Evolutionary conservation across 306 rosid genomes (phyloP).

Genomic region (Lathyrus sativus): DNA sequence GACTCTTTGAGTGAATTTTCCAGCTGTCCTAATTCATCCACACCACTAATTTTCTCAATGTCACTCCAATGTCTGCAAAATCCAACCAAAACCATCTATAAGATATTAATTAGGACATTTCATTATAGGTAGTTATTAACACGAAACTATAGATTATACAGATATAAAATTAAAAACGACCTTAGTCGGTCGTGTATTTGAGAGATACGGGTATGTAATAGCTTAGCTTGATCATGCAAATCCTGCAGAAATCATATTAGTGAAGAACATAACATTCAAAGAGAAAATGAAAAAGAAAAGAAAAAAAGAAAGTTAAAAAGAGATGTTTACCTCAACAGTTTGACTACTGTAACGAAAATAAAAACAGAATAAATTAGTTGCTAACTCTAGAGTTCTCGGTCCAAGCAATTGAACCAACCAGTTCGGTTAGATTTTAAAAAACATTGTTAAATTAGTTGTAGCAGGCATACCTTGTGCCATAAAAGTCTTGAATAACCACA

Average conservation of each 20-base stretch:
- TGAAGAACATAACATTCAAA: slow-evolving; percentile 1
- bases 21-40: slow-evolving; percentile 72
- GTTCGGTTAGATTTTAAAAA: background rate
- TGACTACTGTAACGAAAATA: slow-evolving; percentile 71
- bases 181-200: slow-evolving; percentile 70
- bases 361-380: background rate
- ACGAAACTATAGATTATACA: background rate
- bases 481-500: slow-evolving; percentile 64
- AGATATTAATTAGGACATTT: background rate
- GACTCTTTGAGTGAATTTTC: slow-evolving; percentile 80
- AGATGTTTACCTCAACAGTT: slow-evolving; percentile 59
- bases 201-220: slow-evolving; percentile 57
- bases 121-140: background rate
- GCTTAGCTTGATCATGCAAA: slow-evolving; percentile 53
- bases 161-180: slow-evolving; percentile 38
- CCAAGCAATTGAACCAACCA: background rate
- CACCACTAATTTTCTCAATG: slow-evolving; percentile 63
- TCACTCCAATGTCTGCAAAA: slow-evolving; percentile 64
- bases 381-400: background rate
- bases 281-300: slow-evolving; percentile 1
- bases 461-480: slow-evolving; percentile 62
- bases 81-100: slow-evolving; percentile 29
- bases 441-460: slow-evolving; percentile 3
- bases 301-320: background rate
- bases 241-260: slow-evolving; percentile 50